Evolutionary conservation across 257 asterid genomes (phyloP), one percentile per base, ranked within the genome.

Genomic region (Ophiorrhiza pumila): DNA sequence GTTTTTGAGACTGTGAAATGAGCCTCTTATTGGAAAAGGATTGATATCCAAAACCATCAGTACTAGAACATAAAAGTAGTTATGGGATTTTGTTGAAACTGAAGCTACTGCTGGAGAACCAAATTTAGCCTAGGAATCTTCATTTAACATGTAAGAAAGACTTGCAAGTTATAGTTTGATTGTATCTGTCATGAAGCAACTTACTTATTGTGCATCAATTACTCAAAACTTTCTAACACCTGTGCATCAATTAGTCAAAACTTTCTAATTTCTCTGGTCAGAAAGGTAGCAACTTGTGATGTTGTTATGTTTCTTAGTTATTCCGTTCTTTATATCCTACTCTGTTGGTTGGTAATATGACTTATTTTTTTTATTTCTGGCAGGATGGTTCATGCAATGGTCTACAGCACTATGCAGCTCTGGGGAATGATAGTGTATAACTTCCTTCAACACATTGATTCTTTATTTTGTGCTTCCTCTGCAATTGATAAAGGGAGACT

Each of bases 361-460:
- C 78, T 57, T 65, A 9, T 71, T 14, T 17, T 57, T 72, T 58
- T 65, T 49, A 77, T 62, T 72, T 66, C n/a, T 76, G 12, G 22
- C 79, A 94, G 98, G 98, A 94, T 85, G 98, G 98, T 56, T 94
- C 98, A 8, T 94, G 98, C 93, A 94, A 94, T 75, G 98, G 98
- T 72, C 84, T 94, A 70, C 98, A 94, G 78, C 98, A 94, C 83
- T 94, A 94, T 84, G 98, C 98, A 37, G 97, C 98, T 83, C 89
- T 94, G 46, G 98, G 98, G 55, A 88, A 87, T 84, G 91, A 94
- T 72, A 79, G 86, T 76, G 98, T 94, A 91, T 72, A 96, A 75
- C 63, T 25, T 69, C 68, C 67, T 20, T 52, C 55, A 65, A 49
- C 27, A 63, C 63, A 52, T 81, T 37, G 2, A 23, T 71, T 32